phyloP scores from a whole-genome alignment of 306 rosid species.

The Mimosa pudica region DNA sequence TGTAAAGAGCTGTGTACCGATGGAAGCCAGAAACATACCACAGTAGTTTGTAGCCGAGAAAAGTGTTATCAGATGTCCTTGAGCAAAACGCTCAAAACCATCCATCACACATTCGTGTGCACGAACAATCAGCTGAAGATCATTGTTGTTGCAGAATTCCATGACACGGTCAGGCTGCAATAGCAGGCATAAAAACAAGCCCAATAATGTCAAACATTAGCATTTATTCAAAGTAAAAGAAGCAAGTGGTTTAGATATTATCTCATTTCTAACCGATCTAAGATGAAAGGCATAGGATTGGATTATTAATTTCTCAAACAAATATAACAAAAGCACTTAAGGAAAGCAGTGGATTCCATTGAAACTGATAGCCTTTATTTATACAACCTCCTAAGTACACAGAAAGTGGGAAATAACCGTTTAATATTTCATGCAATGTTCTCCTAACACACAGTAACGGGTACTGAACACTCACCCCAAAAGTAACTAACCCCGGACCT shows the following conservation, averaged over 20 bases:
- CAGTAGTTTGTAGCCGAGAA: slow-evolving; percentile 97
- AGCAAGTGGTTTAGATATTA: background rate
- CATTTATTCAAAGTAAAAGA: background rate
- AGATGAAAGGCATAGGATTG: background rate
- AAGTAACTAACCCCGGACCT: slow-evolving; percentile 98
- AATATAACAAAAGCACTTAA: background rate
- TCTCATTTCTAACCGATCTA: background rate
- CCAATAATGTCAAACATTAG: background rate
- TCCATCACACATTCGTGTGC: slow-evolving; percentile 99
- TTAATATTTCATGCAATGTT: slow-evolving; percentile 11
- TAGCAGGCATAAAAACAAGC: slow-evolving; percentile 31
- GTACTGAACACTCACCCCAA: slow-evolving; percentile 82
- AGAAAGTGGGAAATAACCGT: background rate
- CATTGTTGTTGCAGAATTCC: slow-evolving; percentile 98
- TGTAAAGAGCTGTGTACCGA: background rate
- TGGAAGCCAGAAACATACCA: slow-evolving; percentile 53
- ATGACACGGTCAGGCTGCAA: slow-evolving; percentile 98
- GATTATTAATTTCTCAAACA: background rate
- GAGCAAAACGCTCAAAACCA: slow-evolving; percentile 98
- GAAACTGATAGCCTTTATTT: background rate
- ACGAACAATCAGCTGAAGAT: slow-evolving; percentile 95
- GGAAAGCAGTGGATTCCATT: background rate
- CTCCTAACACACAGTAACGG: slow-evolving; percentile 1
- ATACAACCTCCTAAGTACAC: background rate
- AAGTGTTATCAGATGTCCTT: slow-evolving; percentile 93